Evolutionary conservation across 345 rosid species (phyloP).

Genomic region (Gossypium herbaceum): DNA sequence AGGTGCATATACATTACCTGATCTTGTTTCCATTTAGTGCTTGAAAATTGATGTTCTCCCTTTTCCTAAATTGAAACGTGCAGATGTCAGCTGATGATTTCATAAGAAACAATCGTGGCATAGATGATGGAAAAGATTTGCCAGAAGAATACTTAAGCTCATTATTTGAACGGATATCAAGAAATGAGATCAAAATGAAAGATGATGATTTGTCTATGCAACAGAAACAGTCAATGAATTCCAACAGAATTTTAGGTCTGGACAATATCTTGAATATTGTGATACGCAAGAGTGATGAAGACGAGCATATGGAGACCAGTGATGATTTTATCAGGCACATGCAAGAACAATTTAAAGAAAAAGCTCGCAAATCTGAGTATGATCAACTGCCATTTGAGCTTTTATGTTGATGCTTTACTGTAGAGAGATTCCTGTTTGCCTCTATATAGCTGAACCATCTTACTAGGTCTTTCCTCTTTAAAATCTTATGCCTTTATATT

Average conservation of each 20-base stretch:
- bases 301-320: constrained; percentile 74
- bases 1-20: constrained; percentile 49
- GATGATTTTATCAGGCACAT: constrained; percentile 87
- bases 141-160: constrained; percentile 89
- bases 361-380: background rate
- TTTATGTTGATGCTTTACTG: background rate
- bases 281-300: constrained; percentile 87
- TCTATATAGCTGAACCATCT: background rate
- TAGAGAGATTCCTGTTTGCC: background rate
- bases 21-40: constrained; percentile 24
- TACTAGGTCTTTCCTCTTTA: background rate
- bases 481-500: background rate
- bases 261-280: constrained; percentile 93
- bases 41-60: constrained; percentile 21
- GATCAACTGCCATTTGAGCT: background rate
- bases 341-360: constrained; percentile 2
- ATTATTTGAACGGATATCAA: constrained; percentile 85
- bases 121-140: constrained; percentile 96
- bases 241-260: constrained; percentile 81
- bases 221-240: constrained; percentile 73
- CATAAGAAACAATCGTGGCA: constrained; percentile 92
- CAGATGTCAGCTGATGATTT: constrained; percentile 99
- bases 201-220: constrained; percentile 74
- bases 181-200: constrained; percentile 97
- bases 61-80: constrained; percentile 26